Evolutionary conservation across 2,329 filamentous ascomycete species (phyloP), one percentile per base, ranked within the genome.

Genomic region (Fusarium proliferatum): DNA sequence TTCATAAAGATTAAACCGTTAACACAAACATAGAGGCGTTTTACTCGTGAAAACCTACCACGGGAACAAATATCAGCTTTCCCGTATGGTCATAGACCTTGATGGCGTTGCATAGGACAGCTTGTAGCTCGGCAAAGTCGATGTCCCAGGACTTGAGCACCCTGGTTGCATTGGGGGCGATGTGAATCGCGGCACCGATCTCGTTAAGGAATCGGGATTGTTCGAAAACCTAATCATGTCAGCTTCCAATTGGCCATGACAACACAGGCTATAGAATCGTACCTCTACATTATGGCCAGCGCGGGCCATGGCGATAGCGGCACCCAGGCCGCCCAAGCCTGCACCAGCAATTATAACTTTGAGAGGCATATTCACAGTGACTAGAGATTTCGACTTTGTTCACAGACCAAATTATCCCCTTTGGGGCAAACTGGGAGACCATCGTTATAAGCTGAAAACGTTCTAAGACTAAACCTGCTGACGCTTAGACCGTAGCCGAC

Each of bases 181-280:
- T 53, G 17, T 65, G 62, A 33, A 65, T 65, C 3, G 62, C 62
- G 15, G 62, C 57, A 19, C 62, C 62, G 6, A 65, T 53, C n/a
- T 65, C 62, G 13, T 65, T 65, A 5, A 62, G 46, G 10, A 65
- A 65, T 5, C 57, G 53, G 4, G 62, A 65, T 62, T 65, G 62
- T n/a, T 65, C 62, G 2, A 65, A 65, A 6, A 65, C 34, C 62
- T 65, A 30, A 13, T 23, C 7, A 3, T n/a, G 6, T 65, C 16
- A 65, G 21, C 10, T 19, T 28, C 17, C 2, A 3, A 3, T 16
- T 11, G 2, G 5, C 3, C 4, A 1, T 26, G 15, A 19, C 3
- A 11, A 7, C 1, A 5, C 3, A 23, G 15, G 3, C 15, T 23
- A 19, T 23, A 12, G 2, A 11, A 23, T 9, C 16, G 9, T 39